Base-by-base conservation (phyloP, 805 yeast genomes). In the Ogataea nakhonphanomensis region DNA sequence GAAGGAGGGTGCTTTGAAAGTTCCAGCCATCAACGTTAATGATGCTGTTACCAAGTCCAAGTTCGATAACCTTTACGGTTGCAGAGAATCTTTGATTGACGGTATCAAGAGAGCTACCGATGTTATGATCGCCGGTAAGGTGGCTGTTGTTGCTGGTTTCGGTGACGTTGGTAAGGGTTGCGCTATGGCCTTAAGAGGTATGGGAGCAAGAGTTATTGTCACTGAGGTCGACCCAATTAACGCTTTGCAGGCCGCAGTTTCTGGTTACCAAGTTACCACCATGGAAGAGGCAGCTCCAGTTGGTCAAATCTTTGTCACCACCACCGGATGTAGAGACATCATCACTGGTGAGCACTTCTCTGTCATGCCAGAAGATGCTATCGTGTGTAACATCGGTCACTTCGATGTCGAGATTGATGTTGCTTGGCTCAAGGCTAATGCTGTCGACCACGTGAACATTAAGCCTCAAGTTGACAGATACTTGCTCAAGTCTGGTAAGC, bases 141-240 rank as follows among this genome's bases (percentile, higher is more conserved):
- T 87, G 65, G 95, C 98, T 49, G 95, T 91, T 60, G 98, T 91
- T 61, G 97, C 96, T 49, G 99, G 99, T 74, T 91, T 82, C 78
- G 99, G 99, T 81, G 99, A 91, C 68, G 99, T 91, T 65, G 99
- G 99, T 77, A 91, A 91, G 78, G 99, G 99, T 71, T 91, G 99
- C 81, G 97, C 96, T 69, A 84, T 89, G 87, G 96, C 99, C 54
- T 81, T 93, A 63, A 84, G 87, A 74, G 90, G 95, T 66, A 90
- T 91, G 97, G 99, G 99, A 77, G 96, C 99, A 55, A 86, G 96
- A 72, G 99, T 91, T 59, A 79, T 93, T 55, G 89, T 91, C 63
- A 84, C 98, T 57, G 99, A 91, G 78, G 76, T 91, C 62, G 99
- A 91, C 73, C 99, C 99, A 65, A 91, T 91, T 76, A 91, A 91